Conservation (phyloP, 1,139 yeast genomes). For the Geotrichum phurueaensis region DNA sequence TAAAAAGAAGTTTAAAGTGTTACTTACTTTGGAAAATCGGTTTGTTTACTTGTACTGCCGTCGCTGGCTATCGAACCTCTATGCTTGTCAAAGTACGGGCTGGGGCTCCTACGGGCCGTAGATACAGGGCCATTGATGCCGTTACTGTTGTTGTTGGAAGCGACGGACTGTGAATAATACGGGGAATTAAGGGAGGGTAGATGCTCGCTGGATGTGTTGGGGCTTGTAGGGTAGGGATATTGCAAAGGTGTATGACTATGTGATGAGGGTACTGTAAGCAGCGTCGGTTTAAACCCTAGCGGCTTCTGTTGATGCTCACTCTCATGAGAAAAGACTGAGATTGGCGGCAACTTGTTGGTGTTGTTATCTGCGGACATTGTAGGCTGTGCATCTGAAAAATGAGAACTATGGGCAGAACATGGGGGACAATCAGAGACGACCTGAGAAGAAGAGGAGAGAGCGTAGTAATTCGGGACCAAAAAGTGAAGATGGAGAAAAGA, state of each 20-base stretch:
- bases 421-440: not conserved
- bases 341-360: not conserved
- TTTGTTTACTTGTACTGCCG: not conserved
- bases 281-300: not conserved
- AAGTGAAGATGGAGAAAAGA: too few species aligned
- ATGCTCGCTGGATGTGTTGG: not conserved
- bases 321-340: not conserved
- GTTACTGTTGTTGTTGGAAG: not conserved
- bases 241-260: not conserved
- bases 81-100: not conserved
- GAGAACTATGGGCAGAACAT: not conserved
- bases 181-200: not conserved
- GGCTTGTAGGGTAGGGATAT: not conserved
- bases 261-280: not conserved
- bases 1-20: not conserved
- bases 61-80: not conserved
- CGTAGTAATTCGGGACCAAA: too few species aligned
- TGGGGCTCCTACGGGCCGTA: not conserved
- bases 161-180: not conserved
- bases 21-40: not conserved
- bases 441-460: not conserved
- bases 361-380: not conserved
- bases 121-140: not conserved
- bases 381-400: not conserved
- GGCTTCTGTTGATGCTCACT: not conserved